Evolutionary conservation across 805 yeast genomes (phyloP).

Genomic region (Ogataea corticis): DNA sequence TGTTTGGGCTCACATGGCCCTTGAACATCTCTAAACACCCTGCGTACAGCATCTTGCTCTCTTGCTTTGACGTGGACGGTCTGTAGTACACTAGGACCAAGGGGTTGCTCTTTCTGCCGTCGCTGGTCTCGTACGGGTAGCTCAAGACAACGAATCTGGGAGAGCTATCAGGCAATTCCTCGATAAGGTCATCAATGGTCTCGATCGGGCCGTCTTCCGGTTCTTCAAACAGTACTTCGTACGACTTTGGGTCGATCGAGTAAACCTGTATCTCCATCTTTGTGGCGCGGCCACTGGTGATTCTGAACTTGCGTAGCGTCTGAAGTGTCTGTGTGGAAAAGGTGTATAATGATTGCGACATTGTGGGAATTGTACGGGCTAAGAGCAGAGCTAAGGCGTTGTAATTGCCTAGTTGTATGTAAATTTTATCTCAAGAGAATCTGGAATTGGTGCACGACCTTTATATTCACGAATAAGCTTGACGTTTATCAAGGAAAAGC

Average conservation of each 20-base stretch:
- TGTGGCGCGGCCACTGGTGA: slow-evolving; percentile 65
- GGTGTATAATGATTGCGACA: slow-evolving; percentile 58
- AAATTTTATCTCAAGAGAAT: no score
- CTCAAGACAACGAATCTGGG: slow-evolving; percentile 79
- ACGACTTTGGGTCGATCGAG: slow-evolving; percentile 54
- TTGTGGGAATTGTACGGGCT: slow-evolving; percentile 5
- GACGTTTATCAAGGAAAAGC: no score
- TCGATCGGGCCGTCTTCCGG: slow-evolving; percentile 41
- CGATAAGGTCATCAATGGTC: slow-evolving; percentile 62
- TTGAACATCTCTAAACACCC: slow-evolving; percentile 83
- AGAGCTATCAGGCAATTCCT: slow-evolving; percentile 76
- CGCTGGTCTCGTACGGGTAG: slow-evolving; percentile 66
- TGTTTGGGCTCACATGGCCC: slow-evolving; percentile 72
- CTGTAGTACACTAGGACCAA: slow-evolving; percentile 82
- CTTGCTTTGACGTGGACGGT: slow-evolving; percentile 84
- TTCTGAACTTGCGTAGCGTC: slow-evolving; percentile 68
- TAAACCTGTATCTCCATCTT: slow-evolving; percentile 62
- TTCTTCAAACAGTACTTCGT: slow-evolving; percentile 51
- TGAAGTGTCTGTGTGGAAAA: slow-evolving; percentile 62
- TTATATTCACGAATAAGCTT: no score
- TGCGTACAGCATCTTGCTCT: slow-evolving; percentile 83
- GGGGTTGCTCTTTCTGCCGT: slow-evolving; percentile 75
- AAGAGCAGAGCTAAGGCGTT: no score
- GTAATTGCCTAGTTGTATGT: no score
- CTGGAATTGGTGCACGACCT: no score